These are phyloP conservation scores for Tulasnella sp. DNA, from an alignment of 768 basidiomycete genomes.

Conservation along the genomic window DNA sequence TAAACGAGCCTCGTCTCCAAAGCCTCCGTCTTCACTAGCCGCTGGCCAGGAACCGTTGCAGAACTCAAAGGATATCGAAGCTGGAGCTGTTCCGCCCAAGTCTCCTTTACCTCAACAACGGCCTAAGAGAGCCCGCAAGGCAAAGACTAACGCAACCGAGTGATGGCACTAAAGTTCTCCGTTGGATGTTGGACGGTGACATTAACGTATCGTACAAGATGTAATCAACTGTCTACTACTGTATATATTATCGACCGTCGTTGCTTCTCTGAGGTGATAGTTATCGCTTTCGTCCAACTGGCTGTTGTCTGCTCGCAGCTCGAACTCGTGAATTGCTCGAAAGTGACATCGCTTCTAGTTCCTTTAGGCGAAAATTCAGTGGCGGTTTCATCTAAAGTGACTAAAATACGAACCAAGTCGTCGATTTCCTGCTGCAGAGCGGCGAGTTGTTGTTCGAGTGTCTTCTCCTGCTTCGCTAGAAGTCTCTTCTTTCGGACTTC, in stretches of 20 bases:
- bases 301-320: not conserved
- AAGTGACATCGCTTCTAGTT: not conserved
- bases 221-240: not conserved
- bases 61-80: not conserved
- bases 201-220: not conserved
- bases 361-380: not conserved
- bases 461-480: slow-evolving; percentile 11
- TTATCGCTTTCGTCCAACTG: not conserved
- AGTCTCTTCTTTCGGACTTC: slow-evolving; percentile 14
- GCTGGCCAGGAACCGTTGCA: not conserved
- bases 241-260: not conserved
- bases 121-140: not conserved
- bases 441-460: not conserved
- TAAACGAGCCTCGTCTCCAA: not conserved
- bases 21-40: not conserved
- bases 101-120: not conserved
- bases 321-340: not conserved
- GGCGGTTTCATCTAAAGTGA: not conserved
- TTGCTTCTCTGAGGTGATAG: not conserved
- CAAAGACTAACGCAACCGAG: not conserved
- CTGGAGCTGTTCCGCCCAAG: not conserved
- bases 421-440: slow-evolving; percentile 6
- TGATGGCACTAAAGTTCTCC: not conserved
- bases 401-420: not conserved
- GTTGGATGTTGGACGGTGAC: not conserved